Evolutionary conservation across 2,329 filamentous ascomycete species (phyloP), one percentile per base, ranked within the genome.

Genomic region (Aspergillus quadricinctus): DNA sequence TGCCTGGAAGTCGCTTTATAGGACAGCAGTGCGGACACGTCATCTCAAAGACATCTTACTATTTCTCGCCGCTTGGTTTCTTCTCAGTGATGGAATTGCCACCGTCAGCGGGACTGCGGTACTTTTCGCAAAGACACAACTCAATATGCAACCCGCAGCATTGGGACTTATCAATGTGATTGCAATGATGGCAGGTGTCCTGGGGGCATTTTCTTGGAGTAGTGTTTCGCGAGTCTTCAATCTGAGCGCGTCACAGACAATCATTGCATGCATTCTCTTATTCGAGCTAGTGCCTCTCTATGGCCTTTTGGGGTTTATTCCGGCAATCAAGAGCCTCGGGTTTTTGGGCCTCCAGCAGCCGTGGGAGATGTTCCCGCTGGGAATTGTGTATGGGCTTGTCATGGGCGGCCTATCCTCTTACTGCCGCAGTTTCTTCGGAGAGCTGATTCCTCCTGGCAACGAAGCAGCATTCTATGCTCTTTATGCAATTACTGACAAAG

Each of bases 401-500:
- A 84, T 97, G 29, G 94, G 94, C n/a, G 94, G 94, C 0, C 77
- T 99, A 43, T 91, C 89, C 56, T 89, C 88, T 25, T 97, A 97
- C 74, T 97, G 94, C 70, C 88, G 94, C 45, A 92, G 90, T 58
- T 81, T 99, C 4, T 99, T 90, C 69, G 92, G 92, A 41, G 92
- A 97, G 72, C 81, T 99, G 55, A 96, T 99, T 54, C 94, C 94
- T 1, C 90, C 91, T 0, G 94, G 94, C 3, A 95, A 89, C 29
- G 94, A 99, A 75, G 92, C 94, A 0, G 92, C 93, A 0, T 99
- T 99, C 70, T 99, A 96, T 70, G 92, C 93, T 0, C 80, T 99
- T 1, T 99, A 97, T 70, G 94, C 94, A 37, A 97, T 97, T 61
- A 97, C 94, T 1, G 94, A 99, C 72, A 99, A 99, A 74, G 92